A percentile compares a stretch with the other conserved stretches of the same genome.
phyloP scores from a whole-genome alignment of 2,329 filamentous ascomycete species.

The Aspergillus sp. region DNA sequence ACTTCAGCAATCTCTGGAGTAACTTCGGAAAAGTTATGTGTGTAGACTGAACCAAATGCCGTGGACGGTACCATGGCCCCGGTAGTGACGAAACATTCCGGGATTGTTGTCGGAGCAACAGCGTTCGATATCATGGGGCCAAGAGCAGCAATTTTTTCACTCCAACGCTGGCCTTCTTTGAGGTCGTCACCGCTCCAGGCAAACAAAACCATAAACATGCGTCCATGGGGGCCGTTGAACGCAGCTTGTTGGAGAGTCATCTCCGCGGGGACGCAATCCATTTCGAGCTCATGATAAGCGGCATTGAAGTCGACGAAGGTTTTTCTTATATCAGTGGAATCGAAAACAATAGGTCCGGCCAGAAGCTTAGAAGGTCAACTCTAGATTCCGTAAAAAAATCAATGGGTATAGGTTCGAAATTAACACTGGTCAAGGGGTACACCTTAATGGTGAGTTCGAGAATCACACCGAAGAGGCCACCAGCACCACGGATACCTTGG shows the following conservation, averaged over 20 bases:
- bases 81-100: constrained; percentile 6
- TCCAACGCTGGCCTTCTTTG: constrained; percentile 15
- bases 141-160: constrained; percentile 11
- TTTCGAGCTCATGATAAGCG: constrained; percentile 9
- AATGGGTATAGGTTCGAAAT: too few relatives aligned
- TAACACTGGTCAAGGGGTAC: constrained; percentile 11
- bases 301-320: constrained; percentile 11
- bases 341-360: too few relatives aligned
- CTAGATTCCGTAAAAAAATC: too few relatives aligned
- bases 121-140: constrained; percentile 14
- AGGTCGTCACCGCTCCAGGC: constrained; percentile 14
- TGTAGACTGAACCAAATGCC: constrained; percentile 6
- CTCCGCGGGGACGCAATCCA: constrained; percentile 8
- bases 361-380: too few relatives aligned
- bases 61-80: constrained; percentile 1
- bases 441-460: constrained; percentile 18
- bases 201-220: constrained; percentile 9
- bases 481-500: constrained; percentile 16
- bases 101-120: constrained; percentile 12
- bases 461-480: constrained; percentile 19
- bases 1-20: constrained; percentile 7
- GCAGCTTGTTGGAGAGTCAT: constrained; percentile 15
- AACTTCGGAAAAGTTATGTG: constrained; percentile 9
- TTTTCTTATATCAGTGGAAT: background rate
- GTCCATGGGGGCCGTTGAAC: constrained; percentile 13